These are phyloP conservation scores for Kingdonia uniflora DNA, from an alignment of 164 flowering plant genomes.

Conservation along the genomic window DNA sequence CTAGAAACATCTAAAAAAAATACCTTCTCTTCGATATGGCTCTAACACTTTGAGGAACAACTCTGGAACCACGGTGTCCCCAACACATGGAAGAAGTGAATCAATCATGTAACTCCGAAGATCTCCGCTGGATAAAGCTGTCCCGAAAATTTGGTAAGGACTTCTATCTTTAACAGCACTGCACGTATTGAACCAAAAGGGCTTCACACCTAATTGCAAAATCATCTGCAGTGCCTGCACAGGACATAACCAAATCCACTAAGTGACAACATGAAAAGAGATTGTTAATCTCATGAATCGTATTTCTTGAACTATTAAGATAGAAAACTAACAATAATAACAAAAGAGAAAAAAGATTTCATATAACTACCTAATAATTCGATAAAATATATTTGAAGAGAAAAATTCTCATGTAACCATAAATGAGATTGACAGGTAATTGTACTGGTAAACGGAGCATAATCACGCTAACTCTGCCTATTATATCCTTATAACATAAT, in stretches of 20 bases:
- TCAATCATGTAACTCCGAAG: conserved; percentile 86
- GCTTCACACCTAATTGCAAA: conserved; percentile 88
- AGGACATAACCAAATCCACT: not conserved
- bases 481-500: too few species aligned
- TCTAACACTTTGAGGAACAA: conserved; percentile 92
- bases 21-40: conserved; percentile 90
- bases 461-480: too few species aligned
- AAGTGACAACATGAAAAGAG: too few species aligned
- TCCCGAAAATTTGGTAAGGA: conserved; percentile 30
- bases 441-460: too few species aligned
- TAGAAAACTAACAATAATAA: too few species aligned
- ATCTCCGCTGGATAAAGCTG: conserved; percentile 45
- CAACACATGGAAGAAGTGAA: conserved; percentile 43
- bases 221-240: conserved; percentile 92
- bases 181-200: conserved; percentile 74
- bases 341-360: too few species aligned
- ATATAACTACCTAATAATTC: too few species aligned
- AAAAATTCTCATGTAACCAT: too few species aligned
- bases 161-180: conserved; percentile 29
- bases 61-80: conserved; percentile 91
- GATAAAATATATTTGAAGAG: too few species aligned
- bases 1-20: conserved; percentile 3
- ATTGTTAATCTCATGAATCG: too few species aligned
- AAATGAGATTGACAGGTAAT: too few species aligned
- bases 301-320: too few species aligned